Conservation (phyloP, 495 filamentous ascomycete species). For the Neurospora pannonica region DNA sequence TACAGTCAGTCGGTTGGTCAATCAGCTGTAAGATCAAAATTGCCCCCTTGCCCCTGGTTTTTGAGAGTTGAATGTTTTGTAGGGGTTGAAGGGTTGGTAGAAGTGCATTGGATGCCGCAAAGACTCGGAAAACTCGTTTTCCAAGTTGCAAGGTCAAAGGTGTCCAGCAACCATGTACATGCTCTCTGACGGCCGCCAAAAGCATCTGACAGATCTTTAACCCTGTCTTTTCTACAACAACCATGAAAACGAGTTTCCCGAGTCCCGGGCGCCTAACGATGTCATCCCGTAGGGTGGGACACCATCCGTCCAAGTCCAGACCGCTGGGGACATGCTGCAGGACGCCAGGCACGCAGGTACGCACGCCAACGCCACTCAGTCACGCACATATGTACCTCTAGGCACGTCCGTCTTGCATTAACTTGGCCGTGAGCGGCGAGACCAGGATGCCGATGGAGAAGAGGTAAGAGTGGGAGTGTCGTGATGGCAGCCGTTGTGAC, state of each 20-base stretch:
- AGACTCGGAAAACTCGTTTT: background rate
- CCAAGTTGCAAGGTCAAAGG: background rate
- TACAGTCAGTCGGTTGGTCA: background rate
- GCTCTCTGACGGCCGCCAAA: background rate
- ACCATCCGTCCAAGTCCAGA: background rate
- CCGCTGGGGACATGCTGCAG: background rate
- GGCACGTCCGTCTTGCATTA: background rate
- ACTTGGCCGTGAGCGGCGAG: background rate
- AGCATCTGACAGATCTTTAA: background rate
- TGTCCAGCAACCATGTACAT: background rate
- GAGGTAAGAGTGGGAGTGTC: background rate
- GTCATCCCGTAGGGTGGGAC: background rate
- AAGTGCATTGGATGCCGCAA: background rate
- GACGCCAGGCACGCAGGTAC: background rate
- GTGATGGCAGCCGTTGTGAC: background rate
- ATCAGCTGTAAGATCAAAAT: background rate
- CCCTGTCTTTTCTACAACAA: background rate
- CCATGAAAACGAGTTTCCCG: background rate
- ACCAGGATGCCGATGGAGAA: background rate
- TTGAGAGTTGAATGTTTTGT: background rate
- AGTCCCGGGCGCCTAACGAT: background rate
- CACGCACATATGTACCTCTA: background rate
- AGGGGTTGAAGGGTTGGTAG: background rate
- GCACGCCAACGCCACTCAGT: background rate
- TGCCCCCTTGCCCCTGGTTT: background rate